phyloP scores from a whole-genome alignment of 2,329 filamentous ascomycete species.

The Pestalotiopsis sp. region DNA sequence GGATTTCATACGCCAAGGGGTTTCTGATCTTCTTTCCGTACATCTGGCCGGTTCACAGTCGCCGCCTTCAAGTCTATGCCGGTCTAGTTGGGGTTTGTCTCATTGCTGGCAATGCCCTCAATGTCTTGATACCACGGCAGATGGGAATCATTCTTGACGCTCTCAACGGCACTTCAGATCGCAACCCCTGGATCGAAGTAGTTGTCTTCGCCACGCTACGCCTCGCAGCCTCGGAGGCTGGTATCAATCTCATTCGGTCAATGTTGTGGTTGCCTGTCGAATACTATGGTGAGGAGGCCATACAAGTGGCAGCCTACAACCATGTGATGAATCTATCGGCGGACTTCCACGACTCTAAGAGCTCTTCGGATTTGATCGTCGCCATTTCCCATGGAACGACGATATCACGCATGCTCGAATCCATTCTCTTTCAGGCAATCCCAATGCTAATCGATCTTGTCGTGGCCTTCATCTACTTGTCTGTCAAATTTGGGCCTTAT shows the following conservation, averaged over 20 bases:
- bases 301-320: slow-evolving; percentile 58
- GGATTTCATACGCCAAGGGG: slow-evolving; percentile 75
- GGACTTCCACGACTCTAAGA: slow-evolving; percentile 65
- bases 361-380: slow-evolving; percentile 60
- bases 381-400: slow-evolving; percentile 58
- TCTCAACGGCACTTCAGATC: slow-evolving; percentile 46
- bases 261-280: slow-evolving; percentile 63
- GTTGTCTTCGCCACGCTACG: slow-evolving; percentile 31
- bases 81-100: slow-evolving; percentile 69
- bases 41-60: slow-evolving; percentile 74
- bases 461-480: slow-evolving; percentile 63
- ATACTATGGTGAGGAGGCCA: slow-evolving; percentile 56
- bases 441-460: slow-evolving; percentile 64
- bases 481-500: slow-evolving; percentile 60
- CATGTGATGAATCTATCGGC: slow-evolving; percentile 64
- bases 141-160: slow-evolving; percentile 78
- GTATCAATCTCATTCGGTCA: slow-evolving; percentile 54
- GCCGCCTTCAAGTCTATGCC: slow-evolving; percentile 68
- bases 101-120: slow-evolving; percentile 71
- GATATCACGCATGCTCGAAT: slow-evolving; percentile 60
- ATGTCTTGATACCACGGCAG: slow-evolving; percentile 79
- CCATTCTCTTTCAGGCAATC: slow-evolving; percentile 58
- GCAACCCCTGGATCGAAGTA: slow-evolving; percentile 18
- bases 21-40: slow-evolving; percentile 80
- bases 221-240: slow-evolving; percentile 57